Evolutionary conservation across 495 filamentous ascomycete genomes (phyloP).

Genomic region (Alectoria sarmentosa): DNA sequence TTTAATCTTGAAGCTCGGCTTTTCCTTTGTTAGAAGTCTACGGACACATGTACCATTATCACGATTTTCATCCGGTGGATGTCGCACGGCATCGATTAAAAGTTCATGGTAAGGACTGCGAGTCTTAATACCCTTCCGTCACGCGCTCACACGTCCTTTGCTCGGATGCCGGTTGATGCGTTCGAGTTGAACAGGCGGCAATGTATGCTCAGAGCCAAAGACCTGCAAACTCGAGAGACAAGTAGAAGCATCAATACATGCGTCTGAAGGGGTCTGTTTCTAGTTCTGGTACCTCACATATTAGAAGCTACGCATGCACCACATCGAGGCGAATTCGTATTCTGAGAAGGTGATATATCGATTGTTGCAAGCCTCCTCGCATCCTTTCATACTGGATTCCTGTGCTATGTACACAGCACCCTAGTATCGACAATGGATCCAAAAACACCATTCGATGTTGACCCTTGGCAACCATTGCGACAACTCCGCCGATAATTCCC

Average conservation of each 20-base stretch:
- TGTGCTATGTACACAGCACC: neutral
- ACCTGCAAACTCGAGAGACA: neutral
- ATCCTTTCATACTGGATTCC: neutral
- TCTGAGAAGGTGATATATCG: neutral
- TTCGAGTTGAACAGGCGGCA: too few species aligned
- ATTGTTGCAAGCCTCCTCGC: neutral
- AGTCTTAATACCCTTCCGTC: conserved; percentile 14
- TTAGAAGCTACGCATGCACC: neutral
- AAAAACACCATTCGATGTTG: neutral
- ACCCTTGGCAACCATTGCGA: neutral
- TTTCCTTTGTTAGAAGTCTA: neutral
- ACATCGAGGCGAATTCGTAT: neutral
- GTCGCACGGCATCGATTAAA: conserved; percentile 7
- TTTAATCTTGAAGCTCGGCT: neutral
- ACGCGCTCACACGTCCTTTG: conserved; percentile 9
- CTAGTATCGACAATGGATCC: neutral
- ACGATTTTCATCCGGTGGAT: conserved; percentile 8
- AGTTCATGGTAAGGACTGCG: neutral
- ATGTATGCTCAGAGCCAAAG: conserved; percentile 1
- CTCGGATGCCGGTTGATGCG: neutral
- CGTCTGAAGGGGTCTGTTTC: neutral
- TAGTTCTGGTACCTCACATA: neutral
- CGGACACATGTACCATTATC: conserved; percentile 15
- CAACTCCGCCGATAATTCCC: neutral
- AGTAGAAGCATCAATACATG: neutral